Conservation (phyloP, 2,329 filamentous ascomycete genomes). For the Penicillium sp. region DNA sequence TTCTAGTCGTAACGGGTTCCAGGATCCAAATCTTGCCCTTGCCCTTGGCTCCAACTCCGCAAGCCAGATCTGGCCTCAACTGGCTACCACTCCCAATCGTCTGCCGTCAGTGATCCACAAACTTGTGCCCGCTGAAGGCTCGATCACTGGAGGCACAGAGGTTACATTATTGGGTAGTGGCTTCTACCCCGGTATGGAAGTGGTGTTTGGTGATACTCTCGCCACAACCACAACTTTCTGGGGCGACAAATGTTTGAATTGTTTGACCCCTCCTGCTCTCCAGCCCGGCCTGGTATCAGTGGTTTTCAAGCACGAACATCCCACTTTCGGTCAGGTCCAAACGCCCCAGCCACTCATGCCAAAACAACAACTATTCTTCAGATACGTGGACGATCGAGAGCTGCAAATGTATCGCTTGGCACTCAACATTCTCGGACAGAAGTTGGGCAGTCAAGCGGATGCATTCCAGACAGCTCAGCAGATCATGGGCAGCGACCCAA, state of each 20-base stretch:
- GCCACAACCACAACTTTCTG: constrained; percentile 75
- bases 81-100: constrained; percentile 52
- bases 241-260: constrained; percentile 77
- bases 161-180: constrained; percentile 79
- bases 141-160: constrained; percentile 79
- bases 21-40: constrained; percentile 32
- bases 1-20: constrained; percentile 46
- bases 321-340: constrained; percentile 48
- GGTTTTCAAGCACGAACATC: constrained; percentile 60
- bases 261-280: constrained; percentile 69
- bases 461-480: constrained; percentile 50
- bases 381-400: constrained; percentile 59
- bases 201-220: constrained; percentile 74
- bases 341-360: constrained; percentile 44
- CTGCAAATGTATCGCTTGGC: constrained; percentile 47
- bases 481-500: constrained; percentile 46
- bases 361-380: constrained; percentile 60
- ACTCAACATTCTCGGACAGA: constrained; percentile 47
- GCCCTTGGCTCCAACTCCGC: constrained; percentile 45
- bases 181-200: constrained; percentile 75
- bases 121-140: constrained; percentile 78
- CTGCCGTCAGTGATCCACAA: constrained; percentile 70
- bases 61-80: constrained; percentile 53
- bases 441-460: constrained; percentile 47
- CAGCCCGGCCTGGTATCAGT: constrained; percentile 68